Evolutionary conservation across 2,329 filamentous ascomycete genomes (phyloP), one percentile per base, ranked within the genome.

Genomic region (Cytospora schulzeri): DNA sequence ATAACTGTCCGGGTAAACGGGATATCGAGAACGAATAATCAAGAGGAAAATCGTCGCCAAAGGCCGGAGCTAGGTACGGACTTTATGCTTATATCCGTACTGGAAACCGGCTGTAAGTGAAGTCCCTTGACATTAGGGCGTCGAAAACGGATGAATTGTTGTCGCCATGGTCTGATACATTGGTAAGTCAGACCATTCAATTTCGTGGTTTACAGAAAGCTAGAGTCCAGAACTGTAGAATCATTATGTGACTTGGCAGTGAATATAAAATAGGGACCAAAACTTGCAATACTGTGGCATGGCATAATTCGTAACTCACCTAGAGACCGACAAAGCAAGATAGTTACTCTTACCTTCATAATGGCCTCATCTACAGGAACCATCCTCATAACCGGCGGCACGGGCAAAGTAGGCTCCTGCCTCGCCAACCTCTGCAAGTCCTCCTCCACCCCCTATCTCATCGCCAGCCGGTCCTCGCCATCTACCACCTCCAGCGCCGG

Each of bases 361-460:
- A 65, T 66, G 64, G 33, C 60, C 38, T 31, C 64, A 14, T 14
- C 55, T 19, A 24, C 29, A 53, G 63, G 63, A 26, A 60, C 70
- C 5, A 62, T 82, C 48, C 74, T 83, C 48, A 69, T 83, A 9
- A 71, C 76, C 2, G 80, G 80, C 54, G 80, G 80, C 52, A 80
- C 77, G 1, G 80, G 81, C 63, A 82, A 80, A 56, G 75, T 81
- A 1, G 76, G 76, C 51, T 71, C 72, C n/a, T 76, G 76, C 35
- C 70, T 82, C 35, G 76, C 76, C 48, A 64, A 67, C 19, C 72
- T 78, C 4, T 73, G 81, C 17, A 68, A 73, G 4, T 59, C 67
- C 11, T 69, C 70, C 14, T 67, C 66, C 24, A 68, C 74, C 48
- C 71, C 73, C 6, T 69, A 74, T 52, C 66, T 80, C 26, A 61